Conservation (phyloP, 1,139 yeast species). For the Kazachstania sp. region DNA sequence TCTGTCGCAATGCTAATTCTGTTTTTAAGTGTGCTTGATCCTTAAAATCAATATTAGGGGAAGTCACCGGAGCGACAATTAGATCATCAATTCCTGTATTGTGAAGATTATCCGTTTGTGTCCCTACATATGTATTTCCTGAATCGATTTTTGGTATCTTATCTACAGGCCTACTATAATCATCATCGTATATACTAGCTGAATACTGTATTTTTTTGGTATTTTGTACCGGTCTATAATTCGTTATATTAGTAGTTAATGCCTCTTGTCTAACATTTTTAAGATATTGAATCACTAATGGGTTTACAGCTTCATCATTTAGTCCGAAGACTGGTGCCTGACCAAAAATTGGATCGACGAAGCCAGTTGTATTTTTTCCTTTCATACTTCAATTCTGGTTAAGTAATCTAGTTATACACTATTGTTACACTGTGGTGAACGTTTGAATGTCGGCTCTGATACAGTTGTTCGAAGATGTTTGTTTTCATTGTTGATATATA, state of each 20-base stretch:
- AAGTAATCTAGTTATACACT: not conserved
- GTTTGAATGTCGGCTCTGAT: no score
- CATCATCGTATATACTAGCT: slow-evolving; percentile 24
- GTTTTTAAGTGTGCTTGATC: not conserved
- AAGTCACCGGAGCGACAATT: not conserved
- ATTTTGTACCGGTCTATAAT: not conserved
- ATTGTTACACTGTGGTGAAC: not conserved
- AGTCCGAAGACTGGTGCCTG: slow-evolving; percentile 25
- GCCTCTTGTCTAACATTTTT: slow-evolving; percentile 26
- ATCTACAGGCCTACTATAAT: not conserved
- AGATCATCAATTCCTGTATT: not conserved
- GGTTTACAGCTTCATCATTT: slow-evolving; percentile 21
- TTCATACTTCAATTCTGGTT: not conserved
- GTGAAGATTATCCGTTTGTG: not conserved
- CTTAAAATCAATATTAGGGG: not conserved
- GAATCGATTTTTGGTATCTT: no score
- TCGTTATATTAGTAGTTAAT: slow-evolving; percentile 17
- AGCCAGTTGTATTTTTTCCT: slow-evolving; percentile 4
- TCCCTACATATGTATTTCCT: no score
- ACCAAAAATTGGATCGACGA: slow-evolving; percentile 25
- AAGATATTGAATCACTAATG: slow-evolving; percentile 21
- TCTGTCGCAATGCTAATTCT: not conserved
- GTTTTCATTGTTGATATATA: no score
- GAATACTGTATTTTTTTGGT: slow-evolving; percentile 3
- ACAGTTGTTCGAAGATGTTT: no score